Base-by-base conservation (phyloP, 768 basidiomycete species). In the Termitomyces titanicus region DNA sequence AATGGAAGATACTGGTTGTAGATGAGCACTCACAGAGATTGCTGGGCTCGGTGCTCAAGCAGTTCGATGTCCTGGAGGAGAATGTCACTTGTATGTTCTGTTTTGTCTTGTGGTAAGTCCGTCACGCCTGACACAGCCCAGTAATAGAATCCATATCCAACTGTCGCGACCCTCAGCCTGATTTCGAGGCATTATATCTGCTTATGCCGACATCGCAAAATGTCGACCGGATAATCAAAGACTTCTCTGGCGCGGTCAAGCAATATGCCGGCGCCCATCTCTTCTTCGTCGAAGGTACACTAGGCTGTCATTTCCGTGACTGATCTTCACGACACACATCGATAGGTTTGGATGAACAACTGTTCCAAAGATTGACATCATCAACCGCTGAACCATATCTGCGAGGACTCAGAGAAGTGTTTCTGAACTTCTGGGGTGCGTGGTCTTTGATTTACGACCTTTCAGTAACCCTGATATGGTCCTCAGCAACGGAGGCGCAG, bases 1-100 rank as follows among this genome's bases (percentile, higher is more conserved):
- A 84, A 80, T 99, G 97, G 97, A 99, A 99, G 82, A 89, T 97
- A 62, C 83, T 98, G 42, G 94, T 99, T 56, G 90, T 98, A 51
- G 97, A 99, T 70, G 92, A 94, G 61, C 83, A 92, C 72, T 88
- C 94, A 24, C 88, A 94, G 71, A 84, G 80, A 67, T 74, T 98
- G 51, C 71, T 99, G 44, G 82, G 86, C 57, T 83, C 89, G 9
- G 92, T 95, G 3, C 79, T 98, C 63, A 94, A 93, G 72, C 88
- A 92, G 67, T 94, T 91, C 63, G 96, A 99, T 69, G 90, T 98
- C 53, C 72, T 98, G 53, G 88, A 94, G 69, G 93, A 97, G 78
- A 95, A 95, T 77, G 93, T 98, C 40, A 97, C 94, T 44, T 81
- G 96, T 97, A 74, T 68, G 93, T 78, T 49, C 42, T 17, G 37